A percentile compares a stretch with the other conserved stretches of the same genome.
Evolutionary conservation across 805 yeast species (phyloP).

Genomic region (Naumovozyma dairenensis): DNA sequence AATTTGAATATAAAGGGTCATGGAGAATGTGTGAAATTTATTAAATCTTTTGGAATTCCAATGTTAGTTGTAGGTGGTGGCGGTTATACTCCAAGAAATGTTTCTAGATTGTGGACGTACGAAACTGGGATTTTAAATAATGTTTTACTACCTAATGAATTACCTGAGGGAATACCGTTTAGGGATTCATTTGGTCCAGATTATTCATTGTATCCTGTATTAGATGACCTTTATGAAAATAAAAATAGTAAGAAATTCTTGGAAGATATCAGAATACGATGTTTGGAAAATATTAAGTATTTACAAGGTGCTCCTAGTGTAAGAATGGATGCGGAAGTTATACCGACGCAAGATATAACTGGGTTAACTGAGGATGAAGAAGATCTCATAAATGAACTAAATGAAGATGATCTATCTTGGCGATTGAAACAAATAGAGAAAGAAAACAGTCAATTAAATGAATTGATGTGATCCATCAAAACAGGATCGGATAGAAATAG

Average conservation of each 20-base stretch:
- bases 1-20: slow-evolving; percentile 90
- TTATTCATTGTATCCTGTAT: slow-evolving; percentile 72
- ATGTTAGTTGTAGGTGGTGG: slow-evolving; percentile 96
- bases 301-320: slow-evolving; percentile 92
- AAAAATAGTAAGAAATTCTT: slow-evolving; percentile 75
- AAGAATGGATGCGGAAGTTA: slow-evolving; percentile 73
- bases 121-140: slow-evolving; percentile 85
- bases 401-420: slow-evolving; percentile 21
- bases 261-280: slow-evolving; percentile 65
- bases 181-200: slow-evolving; percentile 85
- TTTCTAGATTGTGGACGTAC: slow-evolving; percentile 88
- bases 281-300: slow-evolving; percentile 71
- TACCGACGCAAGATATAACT: slow-evolving; percentile 47
- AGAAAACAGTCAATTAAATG: slow-evolving; percentile 32
- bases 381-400: slow-evolving; percentile 27
- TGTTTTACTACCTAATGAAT: slow-evolving; percentile 60
- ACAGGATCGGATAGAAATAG: no score
- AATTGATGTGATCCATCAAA: slow-evolving; percentile 13
- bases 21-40: slow-evolving; percentile 88
- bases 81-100: slow-evolving; percentile 96
- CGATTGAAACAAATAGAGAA: slow-evolving; percentile 32
- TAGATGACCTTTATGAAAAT: slow-evolving; percentile 76
- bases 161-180: slow-evolving; percentile 69
- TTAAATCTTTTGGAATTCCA: slow-evolving; percentile 78
- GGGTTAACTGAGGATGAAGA: slow-evolving; percentile 36